Evolutionary conservation across 2,329 filamentous ascomycete species (phyloP), one percentile per base, ranked within the genome.

Genomic region (Botryotinia narcissicola): DNA sequence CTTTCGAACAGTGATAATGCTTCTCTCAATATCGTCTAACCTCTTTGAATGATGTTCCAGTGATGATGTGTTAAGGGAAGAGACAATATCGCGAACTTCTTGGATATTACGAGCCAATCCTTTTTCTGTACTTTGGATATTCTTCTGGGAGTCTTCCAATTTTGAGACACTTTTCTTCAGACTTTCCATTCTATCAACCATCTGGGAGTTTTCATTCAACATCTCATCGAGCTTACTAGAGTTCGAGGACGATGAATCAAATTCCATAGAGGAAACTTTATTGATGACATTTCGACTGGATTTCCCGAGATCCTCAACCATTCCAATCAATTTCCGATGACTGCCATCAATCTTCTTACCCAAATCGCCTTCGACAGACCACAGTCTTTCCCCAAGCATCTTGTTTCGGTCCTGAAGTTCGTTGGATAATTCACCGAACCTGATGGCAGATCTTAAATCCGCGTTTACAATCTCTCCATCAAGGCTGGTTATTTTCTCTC

Each of bases 391-490:
- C 20, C 73, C 71, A 29, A 78, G 60, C 51, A 75, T 76, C 37
- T 75, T 72, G 54, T 78, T 78, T 29, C 77, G 73, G 37, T 78
- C 77, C 42, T 77, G 77, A 16, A 78, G 72, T 59, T 78, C 77
- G 70, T 78, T 78, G 14, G 75, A 76, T n/a, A 78, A 68, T 42
- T 78, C 77, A 16, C 77, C 77, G 60, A 78, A 78, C 5, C 77
- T 67, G 32, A 78, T 75, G 18, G 77, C 77, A 20, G 77, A 76
- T 59, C 76, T 71, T 51, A 78, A 54, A 67, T 78, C 77, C 8
- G 75, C 74, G 71, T 74, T 75, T 7, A 74, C 74, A 20, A 76
- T 72, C 57, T 74, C 68, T 20, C 75, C 74, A 37, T 76, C 74
- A 18, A 77, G 70, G 62, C 71, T 70, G 22, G 75, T 72, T 22